Base-by-base conservation (phyloP, 148 eudicot species). In the Vaccinium myrtillus region DNA sequence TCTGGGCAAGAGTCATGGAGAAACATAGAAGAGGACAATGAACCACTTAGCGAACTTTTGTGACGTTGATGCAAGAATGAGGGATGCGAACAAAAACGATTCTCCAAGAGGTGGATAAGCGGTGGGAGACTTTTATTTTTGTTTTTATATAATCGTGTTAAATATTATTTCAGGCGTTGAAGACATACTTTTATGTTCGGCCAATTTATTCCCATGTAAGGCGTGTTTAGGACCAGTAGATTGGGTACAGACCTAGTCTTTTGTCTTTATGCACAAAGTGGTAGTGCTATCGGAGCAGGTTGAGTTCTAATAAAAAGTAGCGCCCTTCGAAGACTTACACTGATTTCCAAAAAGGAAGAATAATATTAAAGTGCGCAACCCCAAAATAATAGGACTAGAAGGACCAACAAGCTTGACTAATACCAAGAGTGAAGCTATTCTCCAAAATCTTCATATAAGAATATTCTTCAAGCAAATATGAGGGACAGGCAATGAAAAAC, bases 381-480 rank as follows among this genome's bases (percentile, higher is more conserved):
- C 56, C n/a, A n/a, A 74, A 76, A 19, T 48, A 46, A 32, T 5
- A 30, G 21, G 15, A 71, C 50, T 6, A 74, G 77, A 8, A 39
- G 10, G 21, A 39, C 19, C 21, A 39, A 18, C 55, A 49, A 49
- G 55, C 53, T 75, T 43, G 23, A 46, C 50, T 49, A 49, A 46
- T 49, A 76, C 50, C 21, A 74, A 74, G 50, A 7, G 49, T 8
- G 30, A 67, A 19, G 78, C 30, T 48, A 23, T 77, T 25, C 80
- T 78, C 43, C 58, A 78, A 78, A 78, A 46, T 21, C 61, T 78
- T 51, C 51, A 43, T 8, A 50, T 14, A 77, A 77, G 58, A 49
- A 49, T 36, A 23, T 50, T 4, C 11, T 48, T 76, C 78, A 6
- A 18, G 30, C 58, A 77, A 50, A 51, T 32, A 78, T 51, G 61